These are phyloP conservation scores for Candida gigantensis DNA, from an alignment of 1,139 yeast genomes.

Conservation along the genomic window DNA sequence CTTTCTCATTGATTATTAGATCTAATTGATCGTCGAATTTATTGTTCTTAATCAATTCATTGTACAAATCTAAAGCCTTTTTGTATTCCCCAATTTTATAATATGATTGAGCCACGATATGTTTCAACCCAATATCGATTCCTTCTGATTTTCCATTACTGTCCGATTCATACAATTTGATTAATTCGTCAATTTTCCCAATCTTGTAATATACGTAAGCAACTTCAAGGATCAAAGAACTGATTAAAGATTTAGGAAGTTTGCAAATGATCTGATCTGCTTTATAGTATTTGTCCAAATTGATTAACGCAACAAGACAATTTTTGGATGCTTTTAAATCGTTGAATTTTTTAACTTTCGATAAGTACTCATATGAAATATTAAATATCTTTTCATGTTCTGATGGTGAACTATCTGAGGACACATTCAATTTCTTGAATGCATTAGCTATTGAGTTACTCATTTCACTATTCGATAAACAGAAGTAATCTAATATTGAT, in stretches of 20 bases:
- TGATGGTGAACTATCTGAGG: conserved; percentile 23
- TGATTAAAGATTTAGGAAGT: conserved; percentile 35
- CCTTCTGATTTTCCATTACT: conserved; percentile 18
- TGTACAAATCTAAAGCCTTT: conserved; percentile 58
- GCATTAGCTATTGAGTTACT: conserved; percentile 46
- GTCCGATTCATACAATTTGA: conserved; percentile 34
- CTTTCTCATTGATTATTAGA: conserved; percentile 67
- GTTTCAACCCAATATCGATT: conserved; percentile 52
- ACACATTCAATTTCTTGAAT: conserved; percentile 41
- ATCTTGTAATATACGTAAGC: conserved; percentile 74
- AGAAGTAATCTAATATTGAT: no score
- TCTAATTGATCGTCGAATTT: conserved; percentile 50
- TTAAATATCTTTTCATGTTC: conserved; percentile 44
- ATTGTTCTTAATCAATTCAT: conserved; percentile 45
- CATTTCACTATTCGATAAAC: conserved; percentile 22
- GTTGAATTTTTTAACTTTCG: conserved; percentile 41
- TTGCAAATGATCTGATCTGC: conserved; percentile 53
- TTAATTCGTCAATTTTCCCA: conserved; percentile 46
- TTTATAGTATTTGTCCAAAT: conserved; percentile 64
- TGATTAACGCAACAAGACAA: conserved; percentile 69
- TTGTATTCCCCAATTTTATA: conserved; percentile 65
- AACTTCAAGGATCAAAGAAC: conserved; percentile 52
- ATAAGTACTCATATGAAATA: conserved; percentile 44
- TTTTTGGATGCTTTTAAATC: conserved; percentile 59
- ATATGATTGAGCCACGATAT: conserved; percentile 79